phyloP scores from a whole-genome alignment of 495 filamentous ascomycete species.

The Talaromyces thailandensis region DNA sequence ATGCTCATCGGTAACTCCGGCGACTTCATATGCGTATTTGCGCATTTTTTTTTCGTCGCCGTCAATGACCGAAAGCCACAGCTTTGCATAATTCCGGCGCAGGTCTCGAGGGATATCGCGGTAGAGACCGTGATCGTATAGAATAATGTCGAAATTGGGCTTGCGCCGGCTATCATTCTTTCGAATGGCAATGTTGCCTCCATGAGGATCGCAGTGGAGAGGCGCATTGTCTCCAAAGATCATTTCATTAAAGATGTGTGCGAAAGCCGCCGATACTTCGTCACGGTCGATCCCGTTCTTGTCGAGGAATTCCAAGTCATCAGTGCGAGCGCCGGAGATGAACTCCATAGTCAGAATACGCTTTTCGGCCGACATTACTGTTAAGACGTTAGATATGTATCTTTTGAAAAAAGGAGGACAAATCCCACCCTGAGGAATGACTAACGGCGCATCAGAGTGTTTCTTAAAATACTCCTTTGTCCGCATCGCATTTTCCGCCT shows the following conservation, averaged over 20 bases:
- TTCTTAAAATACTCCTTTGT: constrained; percentile 69
- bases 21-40: constrained; percentile 79
- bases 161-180: constrained; percentile 48
- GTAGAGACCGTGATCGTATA: constrained; percentile 98
- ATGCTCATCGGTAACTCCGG: constrained; percentile 81
- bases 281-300: constrained; percentile 81
- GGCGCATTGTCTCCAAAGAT: constrained; percentile 88
- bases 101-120: constrained; percentile 76
- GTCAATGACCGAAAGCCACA: constrained; percentile 95
- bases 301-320: constrained; percentile 84
- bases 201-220: constrained; percentile 95
- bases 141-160: constrained; percentile 92
- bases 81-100: constrained; percentile 84
- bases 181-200: constrained; percentile 92
- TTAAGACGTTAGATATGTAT: constrained; percentile 6
- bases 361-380: constrained; percentile 79
- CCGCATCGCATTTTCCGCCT: constrained; percentile 77
- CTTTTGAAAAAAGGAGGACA: not conserved
- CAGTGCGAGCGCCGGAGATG: constrained; percentile 75
- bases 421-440: constrained; percentile 63
- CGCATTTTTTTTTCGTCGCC: constrained; percentile 77
- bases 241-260: constrained; percentile 98
- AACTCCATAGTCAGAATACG: constrained; percentile 96
- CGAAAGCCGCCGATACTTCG: constrained; percentile 88
- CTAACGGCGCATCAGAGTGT: constrained; percentile 61